Evolutionary conservation across 75 land plant species (phyloP), one percentile per base, ranked within the genome.

Genomic region (Ceratopteris richardii): DNA sequence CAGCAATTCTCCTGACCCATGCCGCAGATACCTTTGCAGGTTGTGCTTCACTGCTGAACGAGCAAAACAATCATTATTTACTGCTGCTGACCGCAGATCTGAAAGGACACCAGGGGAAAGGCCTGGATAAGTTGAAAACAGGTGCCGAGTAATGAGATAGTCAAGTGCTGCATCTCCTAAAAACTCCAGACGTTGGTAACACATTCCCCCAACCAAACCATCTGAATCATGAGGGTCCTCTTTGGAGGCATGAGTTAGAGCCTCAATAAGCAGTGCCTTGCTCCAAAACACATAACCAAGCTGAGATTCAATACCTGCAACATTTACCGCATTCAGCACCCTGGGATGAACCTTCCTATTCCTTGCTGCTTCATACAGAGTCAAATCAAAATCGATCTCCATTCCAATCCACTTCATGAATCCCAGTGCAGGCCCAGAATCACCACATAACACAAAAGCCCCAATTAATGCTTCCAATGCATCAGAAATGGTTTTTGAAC

Each of bases 101-200:
- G 99, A 86, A 58, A 90, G 61, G 55, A 73, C 77, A 16, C 99
- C 99, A 5, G 91, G 99, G 58, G 79, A 79, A 58, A 87, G 61
- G 30, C 83, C 70, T 0, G 57, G 53, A 66, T 94, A 70, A 17
- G 31, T 50, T 11, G 66, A 18, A 47, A 66, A 94, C 13, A 86
- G 82, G 66, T 94, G 77, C 52, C 69, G 39, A 42, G 99, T 86
- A 20, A 94, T 79, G 0, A 94, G 92, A 22, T 81, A 63, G 61
- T 86, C 99, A 62, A 94, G 53, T 11, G 80, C 97, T 10, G 99
- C 65, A 44, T 94, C 99, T 1, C 99, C 99, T 47, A 94, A 85
- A 60, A 86, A 94, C 66, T 94, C 97, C 30, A 94, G 80, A 63
- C 99, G 64, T 94, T 93, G 90, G 58, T 94, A 94, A 66, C 92